Evolutionary conservation across 1,284 basidiomycete genomes (phyloP), one percentile per base, ranked within the genome.

Genomic region (Pseudozyma sp.): DNA sequence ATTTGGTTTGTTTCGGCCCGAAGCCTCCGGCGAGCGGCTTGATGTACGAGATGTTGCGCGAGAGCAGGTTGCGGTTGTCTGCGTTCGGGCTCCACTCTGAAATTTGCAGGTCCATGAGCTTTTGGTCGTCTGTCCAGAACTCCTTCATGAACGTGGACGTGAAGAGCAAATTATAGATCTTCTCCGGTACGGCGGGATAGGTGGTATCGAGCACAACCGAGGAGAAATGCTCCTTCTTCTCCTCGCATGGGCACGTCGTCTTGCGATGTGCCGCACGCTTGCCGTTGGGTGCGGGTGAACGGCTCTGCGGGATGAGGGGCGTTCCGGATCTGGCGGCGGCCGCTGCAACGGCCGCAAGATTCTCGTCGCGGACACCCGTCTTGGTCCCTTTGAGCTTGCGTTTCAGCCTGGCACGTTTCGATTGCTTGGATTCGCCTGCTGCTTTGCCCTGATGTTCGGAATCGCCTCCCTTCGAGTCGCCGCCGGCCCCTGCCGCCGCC

Each of bases 111-210:
- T 84, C 82, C 49, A 88, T 86, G n/a, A 99, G 88, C 82, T 93
- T 94, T 85, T 98, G 94, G 73, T 93, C 90, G 13, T 90, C 89
- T 29, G 88, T 87, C 90, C 96, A 90, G 85, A 99, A 99, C 35
- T 92, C 91, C 84, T 94, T 95, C 83, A 95, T 92, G 87, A 98
- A 99, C 33, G 92, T 94, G 85, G 93, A 94, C 54, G 94, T 91
- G 84, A 98, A 98, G 87, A 99, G 93, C 76, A 99, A 87, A 81
- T 95, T 95, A 86, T 97, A 94, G 49, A 98, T 92, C 86, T 93
- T 92, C 80, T 97, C 95, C 1, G 95, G 95, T 0, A 94, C 92
- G 31, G 93, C 93, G 10, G 94, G 93, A 55, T 97, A 88, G 0
- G 91, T 88, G 3, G 88, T 88, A 74, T 96, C 92, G 86, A 97